phyloP scores from a whole-genome alignment of 371 early-diverging fungal genomes.

The Mucor piriformis region DNA sequence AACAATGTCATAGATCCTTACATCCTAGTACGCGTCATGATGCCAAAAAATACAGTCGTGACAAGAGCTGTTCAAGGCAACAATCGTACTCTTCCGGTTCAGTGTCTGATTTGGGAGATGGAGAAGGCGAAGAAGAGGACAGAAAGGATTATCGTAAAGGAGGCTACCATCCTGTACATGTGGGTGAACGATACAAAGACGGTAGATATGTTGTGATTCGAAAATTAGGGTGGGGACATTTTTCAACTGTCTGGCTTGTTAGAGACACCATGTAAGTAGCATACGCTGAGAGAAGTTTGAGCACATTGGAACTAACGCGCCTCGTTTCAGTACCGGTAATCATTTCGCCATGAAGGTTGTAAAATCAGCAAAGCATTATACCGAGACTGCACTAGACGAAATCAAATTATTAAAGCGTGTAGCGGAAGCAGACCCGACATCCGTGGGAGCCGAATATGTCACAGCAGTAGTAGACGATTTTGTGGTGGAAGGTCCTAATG shows the following conservation, averaged over 20 bases:
- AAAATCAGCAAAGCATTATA: slow-evolving; percentile 93
- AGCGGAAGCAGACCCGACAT: slow-evolving; percentile 65
- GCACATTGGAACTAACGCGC: too few relatives aligned
- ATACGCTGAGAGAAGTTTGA: background rate
- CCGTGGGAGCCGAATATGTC: slow-evolving; percentile 68
- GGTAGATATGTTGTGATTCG: slow-evolving; percentile 83
- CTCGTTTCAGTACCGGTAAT: slow-evolving; percentile 68
- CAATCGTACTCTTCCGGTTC: slow-evolving; percentile 21
- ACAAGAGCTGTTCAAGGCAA: slow-evolving; percentile 5
- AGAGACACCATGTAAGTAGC: slow-evolving; percentile 72
- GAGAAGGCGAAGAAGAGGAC: slow-evolving; percentile 80
- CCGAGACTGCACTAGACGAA: slow-evolving; percentile 95
- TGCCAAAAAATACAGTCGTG: slow-evolving; percentile 6
- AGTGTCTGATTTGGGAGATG: slow-evolving; percentile 13
- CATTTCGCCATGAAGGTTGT: slow-evolving; percentile 96
- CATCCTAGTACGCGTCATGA: slow-evolving; percentile 5
- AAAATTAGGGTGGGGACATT: slow-evolving; percentile 99
- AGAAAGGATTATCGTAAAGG: slow-evolving; percentile 89
- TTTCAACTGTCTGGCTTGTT: slow-evolving; percentile 98
- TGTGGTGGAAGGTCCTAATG: slow-evolving; percentile 87
- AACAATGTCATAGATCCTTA: slow-evolving; percentile 6
- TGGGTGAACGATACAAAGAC: slow-evolving; percentile 84
- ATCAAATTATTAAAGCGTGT: slow-evolving; percentile 87
- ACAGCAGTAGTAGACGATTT: slow-evolving; percentile 91
- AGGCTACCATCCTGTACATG: slow-evolving; percentile 92